Evolutionary conservation across 2,329 filamentous ascomycete species (phyloP).

Genomic region (Xylariaceae sp.): DNA sequence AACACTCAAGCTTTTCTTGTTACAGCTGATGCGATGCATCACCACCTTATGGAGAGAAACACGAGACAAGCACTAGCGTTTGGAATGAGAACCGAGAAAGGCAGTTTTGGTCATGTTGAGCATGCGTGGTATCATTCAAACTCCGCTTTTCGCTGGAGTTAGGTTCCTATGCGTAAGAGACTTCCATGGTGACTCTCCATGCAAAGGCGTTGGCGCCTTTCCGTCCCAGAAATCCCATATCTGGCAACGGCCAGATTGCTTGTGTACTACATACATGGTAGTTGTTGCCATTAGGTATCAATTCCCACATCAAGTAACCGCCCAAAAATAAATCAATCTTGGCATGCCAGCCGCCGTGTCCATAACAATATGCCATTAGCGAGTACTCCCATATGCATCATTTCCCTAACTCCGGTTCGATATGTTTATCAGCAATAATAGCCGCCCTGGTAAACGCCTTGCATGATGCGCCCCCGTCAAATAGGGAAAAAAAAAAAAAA

Average conservation of each 20-base stretch:
- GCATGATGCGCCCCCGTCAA: neutral
- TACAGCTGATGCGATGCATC: neutral
- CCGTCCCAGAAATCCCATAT: neutral
- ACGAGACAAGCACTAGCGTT: neutral
- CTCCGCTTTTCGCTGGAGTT: neutral
- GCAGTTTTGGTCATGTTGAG: neutral
- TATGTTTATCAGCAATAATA: neutral
- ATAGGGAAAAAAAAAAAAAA: constrained; percentile 6
- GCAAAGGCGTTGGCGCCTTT: too few species aligned
- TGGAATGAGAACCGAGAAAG: neutral
- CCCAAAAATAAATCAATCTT: neutral
- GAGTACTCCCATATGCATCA: neutral
- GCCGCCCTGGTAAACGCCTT: neutral
- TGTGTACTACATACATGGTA: neutral
- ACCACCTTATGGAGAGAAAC: neutral
- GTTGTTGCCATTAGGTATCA: constrained; percentile 1
- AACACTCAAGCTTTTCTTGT: neutral
- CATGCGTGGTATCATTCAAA: neutral
- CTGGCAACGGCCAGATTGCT: too few species aligned
- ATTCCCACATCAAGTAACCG: neutral
- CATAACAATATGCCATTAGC: neutral
- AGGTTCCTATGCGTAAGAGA: neutral
- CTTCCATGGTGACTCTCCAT: neutral
- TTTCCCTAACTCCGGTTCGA: neutral
- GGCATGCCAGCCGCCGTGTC: neutral